These are phyloP conservation scores for Candida mesenterica DNA, from an alignment of 1,139 yeast genomes.

Conservation along the genomic window DNA sequence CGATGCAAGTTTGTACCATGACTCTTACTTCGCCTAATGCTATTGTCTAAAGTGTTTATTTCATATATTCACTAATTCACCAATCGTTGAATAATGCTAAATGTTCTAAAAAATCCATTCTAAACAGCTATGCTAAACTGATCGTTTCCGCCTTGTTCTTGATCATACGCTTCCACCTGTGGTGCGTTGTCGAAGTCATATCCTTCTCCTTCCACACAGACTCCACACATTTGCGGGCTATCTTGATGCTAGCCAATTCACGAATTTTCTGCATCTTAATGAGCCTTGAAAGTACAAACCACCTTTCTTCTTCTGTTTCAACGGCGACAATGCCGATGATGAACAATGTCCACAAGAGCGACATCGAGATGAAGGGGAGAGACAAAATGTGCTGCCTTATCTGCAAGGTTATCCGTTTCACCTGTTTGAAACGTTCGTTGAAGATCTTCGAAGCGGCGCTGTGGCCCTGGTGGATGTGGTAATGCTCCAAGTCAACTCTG, in stretches of 20 bases:
- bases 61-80: too few relatives aligned
- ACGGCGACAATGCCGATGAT: conserved; percentile 31
- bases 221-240: conserved; percentile 30
- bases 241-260: conserved; percentile 32
- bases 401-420: conserved; percentile 15
- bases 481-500: conserved; percentile 25
- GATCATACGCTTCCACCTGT: conserved; percentile 35
- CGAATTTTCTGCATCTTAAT: conserved; percentile 31
- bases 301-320: conserved; percentile 28
- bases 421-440: conserved; percentile 11
- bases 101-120: too few relatives aligned
- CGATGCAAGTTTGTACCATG: too few relatives aligned
- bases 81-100: too few relatives aligned
- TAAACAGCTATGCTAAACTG: conserved; percentile 36
- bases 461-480: conserved; percentile 9
- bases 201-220: conserved; percentile 39
- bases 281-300: conserved; percentile 33
- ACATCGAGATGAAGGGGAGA: conserved; percentile 29
- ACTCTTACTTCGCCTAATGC: too few relatives aligned
- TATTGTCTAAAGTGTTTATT: too few relatives aligned
- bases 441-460: conserved; percentile 9
- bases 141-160: conserved; percentile 30
- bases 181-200: conserved; percentile 18
- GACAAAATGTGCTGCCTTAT: conserved; percentile 18
- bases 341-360: conserved; percentile 38